Base-by-base conservation (phyloP, 1,139 yeast genomes). In the Sugiyamaella xylanicola region DNA sequence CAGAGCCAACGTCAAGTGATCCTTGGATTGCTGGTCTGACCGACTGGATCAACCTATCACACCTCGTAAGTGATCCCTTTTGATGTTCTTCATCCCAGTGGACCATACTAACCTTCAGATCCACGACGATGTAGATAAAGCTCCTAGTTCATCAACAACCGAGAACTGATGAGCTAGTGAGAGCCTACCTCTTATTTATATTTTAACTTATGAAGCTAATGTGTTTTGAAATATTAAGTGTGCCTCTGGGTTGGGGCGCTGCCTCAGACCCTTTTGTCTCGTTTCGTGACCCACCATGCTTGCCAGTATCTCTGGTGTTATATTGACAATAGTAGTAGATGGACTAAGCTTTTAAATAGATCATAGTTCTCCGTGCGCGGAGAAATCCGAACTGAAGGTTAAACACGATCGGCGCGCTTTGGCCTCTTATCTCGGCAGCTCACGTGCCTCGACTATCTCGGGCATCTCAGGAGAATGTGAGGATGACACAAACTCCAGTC, bases 21-120 rank as follows among this genome's bases (percentile, higher is more conserved):
- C 65, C 65, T 4, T 65, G 62, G 65, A 56, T 59, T 17, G 54
- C 58, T n/a, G 68, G 68, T 11, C 50, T 61, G 32, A 41, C 47
- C 19, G 70, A 65, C 29, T 65, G 65, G 68, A 53, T 58, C 9
- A 45, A 54, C 16, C 56, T 68, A 3, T 60, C 70, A 0, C 59
- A 58, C 29, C 50, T 58, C 21, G 66, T 65, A 56, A 54, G 66
- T 56, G 11, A 41, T 8, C n/a, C n/a, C n/a, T n/a, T n/a, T n/a
- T n/a, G n/a, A n/a, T n/a, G n/a, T n/a, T n/a, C n/a, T n/a, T n/a
- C n/a, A n/a, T n/a, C 21, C 29, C 11, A 19, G 29, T 16, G 35
- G 40, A n/a, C 2, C 15, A 17, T 20, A 43, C 43, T 47, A 53
- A 29, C 45, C n/a, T 32, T 27, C 16, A 49, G 55, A 9, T 36